These are phyloP conservation scores for Neurospora sublineolata DNA, from an alignment of 495 filamentous ascomycete genomes.

Conservation along the genomic window DNA sequence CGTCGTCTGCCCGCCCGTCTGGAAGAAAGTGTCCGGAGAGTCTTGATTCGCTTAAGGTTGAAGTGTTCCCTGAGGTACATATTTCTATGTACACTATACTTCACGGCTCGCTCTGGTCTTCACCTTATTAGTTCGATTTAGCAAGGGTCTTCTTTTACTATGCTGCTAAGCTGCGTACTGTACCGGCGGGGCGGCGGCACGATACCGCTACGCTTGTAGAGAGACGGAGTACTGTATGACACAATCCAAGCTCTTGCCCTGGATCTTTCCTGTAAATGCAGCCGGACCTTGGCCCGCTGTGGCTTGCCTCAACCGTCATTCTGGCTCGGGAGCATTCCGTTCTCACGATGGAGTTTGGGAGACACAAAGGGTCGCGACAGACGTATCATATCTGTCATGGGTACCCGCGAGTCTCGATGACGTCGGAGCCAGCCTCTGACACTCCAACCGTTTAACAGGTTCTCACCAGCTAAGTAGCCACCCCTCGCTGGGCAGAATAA, in stretches of 20 bases:
- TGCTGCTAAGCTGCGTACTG: neutral
- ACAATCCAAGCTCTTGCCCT: neutral
- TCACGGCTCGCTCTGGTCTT: neutral
- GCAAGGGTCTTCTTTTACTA: neutral
- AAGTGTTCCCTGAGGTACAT: neutral
- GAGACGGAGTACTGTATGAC: neutral
- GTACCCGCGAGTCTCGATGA: neutral
- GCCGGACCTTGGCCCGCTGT: neutral
- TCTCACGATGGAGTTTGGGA: neutral
- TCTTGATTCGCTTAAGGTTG: neutral
- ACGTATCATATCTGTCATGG: neutral
- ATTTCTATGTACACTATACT: neutral
- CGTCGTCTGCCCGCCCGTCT: neutral
- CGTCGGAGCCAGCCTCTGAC: neutral
- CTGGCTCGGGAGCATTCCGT: neutral
- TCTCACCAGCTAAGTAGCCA: neutral
- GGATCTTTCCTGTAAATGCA: neutral
- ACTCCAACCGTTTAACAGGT: neutral
- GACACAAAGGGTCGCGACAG: neutral
- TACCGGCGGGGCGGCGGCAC: neutral
- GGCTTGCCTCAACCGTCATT: neutral
- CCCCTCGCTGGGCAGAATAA: neutral
- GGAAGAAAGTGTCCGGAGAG: neutral
- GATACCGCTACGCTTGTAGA: neutral
- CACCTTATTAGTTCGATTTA: neutral